Evolutionary conservation across 2,329 filamentous ascomycete genomes (phyloP).

Genomic region (Pyrenophora tritici-repentis): DNA sequence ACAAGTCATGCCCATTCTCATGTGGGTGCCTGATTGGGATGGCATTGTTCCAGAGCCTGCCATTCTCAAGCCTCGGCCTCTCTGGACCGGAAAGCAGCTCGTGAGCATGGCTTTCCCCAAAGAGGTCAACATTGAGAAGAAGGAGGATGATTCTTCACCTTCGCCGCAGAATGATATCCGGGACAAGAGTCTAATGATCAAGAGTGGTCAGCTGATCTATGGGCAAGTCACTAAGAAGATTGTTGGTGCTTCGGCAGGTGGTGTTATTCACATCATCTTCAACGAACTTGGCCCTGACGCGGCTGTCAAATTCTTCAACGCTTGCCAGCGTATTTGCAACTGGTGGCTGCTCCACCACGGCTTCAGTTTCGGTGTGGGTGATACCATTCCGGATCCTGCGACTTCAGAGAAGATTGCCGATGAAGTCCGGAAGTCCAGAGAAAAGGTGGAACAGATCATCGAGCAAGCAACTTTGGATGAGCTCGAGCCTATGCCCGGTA

Average conservation of each 20-base stretch:
- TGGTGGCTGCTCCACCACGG: conserved; percentile 97
- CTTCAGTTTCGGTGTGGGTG: conserved; percentile 97
- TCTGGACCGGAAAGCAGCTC: conserved; percentile 98
- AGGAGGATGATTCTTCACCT: conserved; percentile 64
- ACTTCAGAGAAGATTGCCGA: conserved; percentile 86
- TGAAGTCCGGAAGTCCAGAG: conserved; percentile 81
- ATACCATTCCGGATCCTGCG: conserved; percentile 86
- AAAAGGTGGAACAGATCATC: conserved; percentile 76
- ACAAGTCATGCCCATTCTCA: conserved; percentile 92
- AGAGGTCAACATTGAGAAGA: conserved; percentile 71
- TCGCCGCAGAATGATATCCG: conserved; percentile 64
- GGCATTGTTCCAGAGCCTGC: conserved; percentile 90
- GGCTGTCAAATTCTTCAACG: conserved; percentile 94
- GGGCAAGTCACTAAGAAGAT: conserved; percentile 92
- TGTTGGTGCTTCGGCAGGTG: conserved; percentile 85
- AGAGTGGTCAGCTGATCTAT: conserved; percentile 86
- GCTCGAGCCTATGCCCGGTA: conserved; percentile 92
- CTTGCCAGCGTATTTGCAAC: conserved; percentile 89
- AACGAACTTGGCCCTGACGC: conserved; percentile 88
- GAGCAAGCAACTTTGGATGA: conserved; percentile 79
- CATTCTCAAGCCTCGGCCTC: conserved; percentile 88
- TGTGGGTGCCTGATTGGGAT: conserved; percentile 98
- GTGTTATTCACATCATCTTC: conserved; percentile 94
- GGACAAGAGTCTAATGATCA: conserved; percentile 81
- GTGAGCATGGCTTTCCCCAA: conserved; percentile 89